A percentile compares a stretch with the other conserved stretches of the same genome.
Evolutionary conservation across 1,284 basidiomycete species (phyloP).

Genomic region (Cryptococcus amylolentus): DNA sequence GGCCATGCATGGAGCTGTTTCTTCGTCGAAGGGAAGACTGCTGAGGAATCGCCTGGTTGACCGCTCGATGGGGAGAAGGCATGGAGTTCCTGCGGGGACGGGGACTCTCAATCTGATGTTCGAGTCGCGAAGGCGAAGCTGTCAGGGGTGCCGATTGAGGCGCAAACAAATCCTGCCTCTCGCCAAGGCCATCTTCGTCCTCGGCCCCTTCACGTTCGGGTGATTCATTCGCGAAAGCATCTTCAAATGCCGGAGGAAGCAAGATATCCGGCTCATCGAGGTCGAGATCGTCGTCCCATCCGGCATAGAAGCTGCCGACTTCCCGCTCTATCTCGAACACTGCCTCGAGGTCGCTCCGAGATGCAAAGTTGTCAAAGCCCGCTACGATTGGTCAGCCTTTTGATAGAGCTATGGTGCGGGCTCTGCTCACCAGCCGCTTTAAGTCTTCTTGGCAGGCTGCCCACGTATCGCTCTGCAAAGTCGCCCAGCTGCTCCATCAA

Average conservation of each 20-base stretch:
- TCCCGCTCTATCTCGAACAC: constrained; percentile 81
- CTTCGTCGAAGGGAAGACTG: constrained; percentile 18
- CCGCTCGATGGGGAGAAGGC: constrained; percentile 14
- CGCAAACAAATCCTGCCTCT: neutral
- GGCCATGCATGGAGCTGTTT: constrained; percentile 41
- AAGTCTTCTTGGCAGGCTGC: constrained; percentile 65
- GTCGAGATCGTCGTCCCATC: constrained; percentile 53
- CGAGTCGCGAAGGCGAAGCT: constrained; percentile 20
- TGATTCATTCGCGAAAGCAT: constrained; percentile 15
- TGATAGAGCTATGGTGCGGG: neutral
- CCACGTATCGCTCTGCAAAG: constrained; percentile 64
- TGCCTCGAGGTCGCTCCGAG: constrained; percentile 67
- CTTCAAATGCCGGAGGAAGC: constrained; percentile 19
- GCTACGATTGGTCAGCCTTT: constrained; percentile 51
- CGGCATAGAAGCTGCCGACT: constrained; percentile 48
- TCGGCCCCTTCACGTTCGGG: neutral
- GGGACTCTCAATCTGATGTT: constrained; percentile 11
- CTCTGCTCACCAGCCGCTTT: constrained; percentile 64
- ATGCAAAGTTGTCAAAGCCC: constrained; percentile 70
- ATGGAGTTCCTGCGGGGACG: constrained; percentile 23
- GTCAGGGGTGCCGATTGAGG: constrained; percentile 19
- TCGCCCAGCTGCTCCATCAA: constrained; percentile 69
- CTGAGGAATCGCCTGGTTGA: constrained; percentile 2
- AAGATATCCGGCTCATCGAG: constrained; percentile 27
- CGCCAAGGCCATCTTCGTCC: neutral